Evolutionary conservation across 257 asterid genomes (phyloP), one percentile per base, ranked within the genome.

Genomic region (Cruciata laevipes): DNA sequence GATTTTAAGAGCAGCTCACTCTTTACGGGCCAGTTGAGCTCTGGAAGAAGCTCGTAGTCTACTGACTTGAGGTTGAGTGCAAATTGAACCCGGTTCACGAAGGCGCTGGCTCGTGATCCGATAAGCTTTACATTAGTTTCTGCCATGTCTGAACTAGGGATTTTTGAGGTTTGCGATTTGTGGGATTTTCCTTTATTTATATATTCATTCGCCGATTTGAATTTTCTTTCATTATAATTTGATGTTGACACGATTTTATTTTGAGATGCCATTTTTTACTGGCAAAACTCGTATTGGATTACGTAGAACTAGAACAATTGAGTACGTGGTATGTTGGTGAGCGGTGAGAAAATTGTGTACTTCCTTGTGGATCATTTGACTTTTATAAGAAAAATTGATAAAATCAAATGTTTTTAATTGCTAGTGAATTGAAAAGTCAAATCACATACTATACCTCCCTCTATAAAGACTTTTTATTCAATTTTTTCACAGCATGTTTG

Each of bases 51-150:
- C 61, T 83, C 86, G 69, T 76, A 77, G 32, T 81, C 79, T 10
- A 83, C 30, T 2, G 79, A 80, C 75, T 87, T 85, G 18, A 84
- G 66, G 70, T 70, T 74, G 9, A 84, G 82, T 6, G 86, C 85
- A 61, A 87, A 71, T 32, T 71, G 71, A 40, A 71, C 91, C 25
- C 83, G 76, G 51, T 63, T 73, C n/a, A 75, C 86, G 20, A 8
- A 81, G 3, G 87, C 82, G 79, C 85, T 74, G 18, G 58, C 42
- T 60, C 76, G 47, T 17, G 52, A 24, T 10, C 90, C 94, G 9
- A 84, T 20, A 14, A 84, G 73, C 78, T 79, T 79, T 14, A 81
- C 80, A 71, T 37, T 78, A 49, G 66, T 71, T 61, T 74, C 33
- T 37, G 74, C 66, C 90, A 82, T 83, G 12, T 69, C 77, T 31